A percentile compares a stretch with the other conserved stretches of the same genome.
Evolutionary conservation across 1,284 basidiomycete genomes (phyloP).

Genomic region (Bondarzewia mesenterica): DNA sequence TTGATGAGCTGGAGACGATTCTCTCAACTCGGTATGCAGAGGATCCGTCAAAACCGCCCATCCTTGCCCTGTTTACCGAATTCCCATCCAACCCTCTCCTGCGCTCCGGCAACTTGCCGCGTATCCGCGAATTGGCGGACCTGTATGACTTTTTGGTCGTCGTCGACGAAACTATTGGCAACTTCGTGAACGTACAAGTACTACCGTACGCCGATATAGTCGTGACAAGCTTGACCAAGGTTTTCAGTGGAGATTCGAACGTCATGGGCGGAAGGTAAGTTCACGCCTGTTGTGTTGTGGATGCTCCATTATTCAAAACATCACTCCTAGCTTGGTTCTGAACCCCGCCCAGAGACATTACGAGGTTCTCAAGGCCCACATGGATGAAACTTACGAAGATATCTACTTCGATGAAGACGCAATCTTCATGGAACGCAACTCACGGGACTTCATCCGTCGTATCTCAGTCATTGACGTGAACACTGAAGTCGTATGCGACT

Average conservation of each 20-base stretch:
- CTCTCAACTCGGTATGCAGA: conserved; percentile 39
- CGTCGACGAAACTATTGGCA: conserved; percentile 95
- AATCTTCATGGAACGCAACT: conserved; percentile 97
- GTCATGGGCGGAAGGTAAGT: conserved; percentile 94
- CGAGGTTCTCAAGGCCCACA: conserved; percentile 47
- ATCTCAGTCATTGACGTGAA: conserved; percentile 79
- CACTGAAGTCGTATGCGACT: conserved; percentile 75
- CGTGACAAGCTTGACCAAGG: conserved; percentile 90
- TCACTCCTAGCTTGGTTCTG: conserved; percentile 61
- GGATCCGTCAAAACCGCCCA: conserved; percentile 38
- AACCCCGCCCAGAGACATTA: conserved; percentile 79
- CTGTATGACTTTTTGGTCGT: conserved; percentile 85
- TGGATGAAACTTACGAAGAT: conserved; percentile 75
- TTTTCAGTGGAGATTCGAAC: conserved; percentile 93
- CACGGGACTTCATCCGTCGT: conserved; percentile 81
- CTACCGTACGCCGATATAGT: conserved; percentile 87
- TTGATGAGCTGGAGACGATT: conserved; percentile 65
- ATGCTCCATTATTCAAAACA: conserved; percentile 4
- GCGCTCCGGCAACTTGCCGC: conserved; percentile 74
- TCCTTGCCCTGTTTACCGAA: conserved; percentile 74
- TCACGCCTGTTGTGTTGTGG: no score
- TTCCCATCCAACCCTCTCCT: conserved; percentile 95
- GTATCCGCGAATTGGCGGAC: conserved; percentile 78
- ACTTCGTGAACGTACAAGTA: conserved; percentile 93
- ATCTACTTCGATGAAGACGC: conserved; percentile 89